These are phyloP conservation scores for Clonostachys chloroleuca DNA, from an alignment of 2,329 filamentous ascomycete genomes.

Conservation along the genomic window DNA sequence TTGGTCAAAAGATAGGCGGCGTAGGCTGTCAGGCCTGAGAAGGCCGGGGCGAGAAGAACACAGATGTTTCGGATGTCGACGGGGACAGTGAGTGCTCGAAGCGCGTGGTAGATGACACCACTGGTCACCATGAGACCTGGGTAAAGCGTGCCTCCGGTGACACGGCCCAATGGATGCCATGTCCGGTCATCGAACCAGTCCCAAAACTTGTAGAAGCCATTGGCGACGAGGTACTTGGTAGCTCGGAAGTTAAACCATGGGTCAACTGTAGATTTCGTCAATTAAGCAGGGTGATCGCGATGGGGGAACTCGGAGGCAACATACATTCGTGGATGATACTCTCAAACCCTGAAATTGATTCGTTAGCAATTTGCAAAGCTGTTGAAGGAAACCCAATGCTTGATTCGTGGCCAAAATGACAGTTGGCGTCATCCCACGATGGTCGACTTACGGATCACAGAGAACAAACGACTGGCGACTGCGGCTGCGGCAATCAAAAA, in stretches of 20 bases:
- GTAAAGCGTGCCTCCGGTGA: constrained; percentile 98
- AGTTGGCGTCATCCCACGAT: background rate
- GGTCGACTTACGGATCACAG: constrained; percentile 79
- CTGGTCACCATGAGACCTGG: constrained; percentile 99
- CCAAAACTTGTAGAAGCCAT: constrained; percentile 99
- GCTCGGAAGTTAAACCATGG: constrained; percentile 99
- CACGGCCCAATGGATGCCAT: constrained; percentile 97
- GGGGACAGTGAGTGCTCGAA: constrained; percentile 82
- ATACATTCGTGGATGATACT: constrained; percentile 99
- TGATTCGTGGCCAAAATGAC: background rate
- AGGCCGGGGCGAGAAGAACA: constrained; percentile 89
- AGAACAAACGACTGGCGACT: constrained; percentile 91
- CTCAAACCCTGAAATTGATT: constrained; percentile 68
- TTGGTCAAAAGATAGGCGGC: constrained; percentile 93
- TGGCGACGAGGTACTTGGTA: constrained; percentile 92
- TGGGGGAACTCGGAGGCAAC: constrained; percentile 30
- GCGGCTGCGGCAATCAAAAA: constrained; percentile 86
- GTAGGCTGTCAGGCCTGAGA: constrained; percentile 89
- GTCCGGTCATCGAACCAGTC: constrained; percentile 99
- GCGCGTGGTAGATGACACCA: constrained; percentile 90
- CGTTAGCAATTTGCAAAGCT: background rate
- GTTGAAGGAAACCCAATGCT: background rate
- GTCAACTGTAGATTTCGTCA: constrained; percentile 62
- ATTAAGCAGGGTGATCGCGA: constrained; percentile 14
- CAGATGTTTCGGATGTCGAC: constrained; percentile 99